Conservation (phyloP, 306 rosid species). For the Carpinus fangiana region DNA sequence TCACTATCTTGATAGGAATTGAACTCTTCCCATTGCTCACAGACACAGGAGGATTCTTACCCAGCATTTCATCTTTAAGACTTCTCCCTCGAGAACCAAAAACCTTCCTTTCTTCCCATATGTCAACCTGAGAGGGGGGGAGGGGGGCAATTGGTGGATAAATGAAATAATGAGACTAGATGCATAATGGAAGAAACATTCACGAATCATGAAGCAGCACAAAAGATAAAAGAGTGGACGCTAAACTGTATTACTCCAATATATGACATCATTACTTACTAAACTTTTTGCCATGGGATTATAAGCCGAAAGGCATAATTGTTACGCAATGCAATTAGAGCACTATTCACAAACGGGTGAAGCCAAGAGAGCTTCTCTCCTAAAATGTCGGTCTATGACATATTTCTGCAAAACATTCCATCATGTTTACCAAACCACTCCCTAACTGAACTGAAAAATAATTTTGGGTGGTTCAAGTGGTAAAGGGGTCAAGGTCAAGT, state of each 20-base stretch:
- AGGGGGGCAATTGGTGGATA: conserved; percentile 17
- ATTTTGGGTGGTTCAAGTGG: not conserved
- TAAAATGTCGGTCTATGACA: not conserved
- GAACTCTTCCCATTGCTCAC: conserved; percentile 71
- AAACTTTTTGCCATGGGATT: not conserved
- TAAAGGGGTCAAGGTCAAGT: not conserved
- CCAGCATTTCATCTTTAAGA: conserved; percentile 86
- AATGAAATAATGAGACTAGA: conserved; percentile 13
- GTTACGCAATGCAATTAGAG: not conserved
- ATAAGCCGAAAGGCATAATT: not conserved
- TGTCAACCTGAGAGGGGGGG: conserved; percentile 58
- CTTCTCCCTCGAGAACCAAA: conserved; percentile 94
- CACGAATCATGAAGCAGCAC: not conserved
- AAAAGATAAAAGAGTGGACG: not conserved
- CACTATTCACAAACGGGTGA: not conserved
- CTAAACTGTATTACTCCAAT: not conserved
- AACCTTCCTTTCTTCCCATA: conserved; percentile 98
- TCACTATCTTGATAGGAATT: conserved; percentile 80
- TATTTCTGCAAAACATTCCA: not conserved
- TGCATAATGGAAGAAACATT: conserved; percentile 2
- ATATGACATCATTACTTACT: conserved; percentile 1
- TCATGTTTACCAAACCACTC: not conserved
- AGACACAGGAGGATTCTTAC: conserved; percentile 59
- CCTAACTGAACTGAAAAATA: not conserved
- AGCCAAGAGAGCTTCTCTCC: conserved; percentile 2